A percentile compares a stretch with the other conserved stretches of the same genome.
Evolutionary conservation across 164 flowering plant genomes (phyloP).

Genomic region (Amborella trichopoda): DNA sequence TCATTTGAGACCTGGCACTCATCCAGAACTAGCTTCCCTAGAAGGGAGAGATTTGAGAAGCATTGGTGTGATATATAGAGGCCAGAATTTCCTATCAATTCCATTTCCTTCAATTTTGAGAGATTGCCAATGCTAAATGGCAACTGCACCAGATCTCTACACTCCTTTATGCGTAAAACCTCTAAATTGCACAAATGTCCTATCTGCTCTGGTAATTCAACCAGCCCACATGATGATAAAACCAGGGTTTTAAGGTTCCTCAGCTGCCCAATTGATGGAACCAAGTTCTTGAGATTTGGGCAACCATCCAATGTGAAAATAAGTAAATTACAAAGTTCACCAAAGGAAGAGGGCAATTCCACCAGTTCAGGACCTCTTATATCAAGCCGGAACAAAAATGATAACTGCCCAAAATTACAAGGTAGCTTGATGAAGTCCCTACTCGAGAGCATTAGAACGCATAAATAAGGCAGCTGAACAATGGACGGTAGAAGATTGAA

Average conservation of each 20-base stretch:
- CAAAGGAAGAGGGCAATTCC: slow-evolving; percentile 1
- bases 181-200: slow-evolving; percentile 3
- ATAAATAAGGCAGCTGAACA: background rate
- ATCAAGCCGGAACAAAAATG: background rate
- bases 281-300: background rate
- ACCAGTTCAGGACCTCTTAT: slow-evolving; percentile 2
- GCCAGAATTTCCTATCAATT: background rate
- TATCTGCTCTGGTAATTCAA: slow-evolving; percentile 2
- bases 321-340: background rate
- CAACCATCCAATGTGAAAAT: slow-evolving; percentile 1
- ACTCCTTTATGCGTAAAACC: background rate
- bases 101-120: slow-evolving; percentile 1
- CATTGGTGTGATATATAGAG: background rate
- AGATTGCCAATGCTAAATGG: slow-evolving; percentile 2
- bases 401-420: slow-evolving; percentile 1
- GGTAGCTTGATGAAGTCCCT: slow-evolving; percentile 2
- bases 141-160: background rate
- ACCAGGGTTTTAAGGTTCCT: background rate
- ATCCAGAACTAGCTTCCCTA: background rate
- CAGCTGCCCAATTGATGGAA: background rate
- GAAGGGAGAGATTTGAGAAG: background rate
- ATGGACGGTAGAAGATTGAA: background rate
- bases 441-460: background rate
- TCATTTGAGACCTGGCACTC: background rate
- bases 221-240: slow-evolving; percentile 1